Base-by-base conservation (phyloP, 2,329 filamentous ascomycete species). In the Neonectria magnoliae region DNA sequence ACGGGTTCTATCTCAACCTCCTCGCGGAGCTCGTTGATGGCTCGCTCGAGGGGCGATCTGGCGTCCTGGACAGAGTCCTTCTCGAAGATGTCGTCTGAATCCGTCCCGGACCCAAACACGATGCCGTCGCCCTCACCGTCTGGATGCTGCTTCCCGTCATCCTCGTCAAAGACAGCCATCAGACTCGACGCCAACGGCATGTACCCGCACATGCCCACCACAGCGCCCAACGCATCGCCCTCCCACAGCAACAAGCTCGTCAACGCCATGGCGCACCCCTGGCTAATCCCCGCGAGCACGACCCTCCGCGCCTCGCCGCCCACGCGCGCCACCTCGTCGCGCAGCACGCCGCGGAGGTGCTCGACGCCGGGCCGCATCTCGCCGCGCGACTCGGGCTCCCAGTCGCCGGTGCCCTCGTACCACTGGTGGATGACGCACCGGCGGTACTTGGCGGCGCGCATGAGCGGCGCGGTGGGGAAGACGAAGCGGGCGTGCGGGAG, bases 241-340 rank as follows among this genome's bases (percentile, higher is more conserved):
- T 81, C 76, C 82, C 83, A 84, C 2, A 82, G 73, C 59, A 88
- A 61, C 60, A 81, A 66, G 10, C 80, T 76, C 18, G 79, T 70
- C 62, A 88, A 63, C 0, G 78, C 74, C 45, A 82, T 81, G 3
- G 85, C 85, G 66, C 83, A 85, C 0, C 86, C 86, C 66, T 88
- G 85, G 53, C 86, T 88, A 18, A 87, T 72, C 0, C 85, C 85
- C 42, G 83, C 81, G 0, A 88, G 65, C 1, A 85, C 72, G 0
- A 87, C 73, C 45, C 79, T 82, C 13, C 67, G 56, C 0, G 76
- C 66, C 4, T 82, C 80, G 0, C 76, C 76, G 0, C 52, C 53
- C 0, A 86, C 60, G 0, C 71, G n/a, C 1, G 56, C 69, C 1
- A 80, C 75, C 63, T 85, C 83, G 0, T 62, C 45, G 4, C 61